These are phyloP conservation scores for Boletus subparvulus DNA, from an alignment of 768 basidiomycete species.

Conservation along the genomic window DNA sequence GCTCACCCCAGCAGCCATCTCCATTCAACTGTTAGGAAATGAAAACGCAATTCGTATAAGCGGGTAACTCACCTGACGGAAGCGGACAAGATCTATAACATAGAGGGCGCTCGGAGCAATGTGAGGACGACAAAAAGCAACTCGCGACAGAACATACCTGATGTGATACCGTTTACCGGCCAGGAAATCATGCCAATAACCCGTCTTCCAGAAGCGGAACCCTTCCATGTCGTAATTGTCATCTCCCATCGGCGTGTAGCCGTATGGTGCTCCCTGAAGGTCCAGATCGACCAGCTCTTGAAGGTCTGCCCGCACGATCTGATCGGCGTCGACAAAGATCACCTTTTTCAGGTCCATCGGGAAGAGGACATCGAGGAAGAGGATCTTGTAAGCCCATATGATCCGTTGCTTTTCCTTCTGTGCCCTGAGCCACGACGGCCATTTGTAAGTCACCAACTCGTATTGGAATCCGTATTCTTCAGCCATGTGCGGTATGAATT, in stretches of 20 bases:
- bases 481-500: slow-evolving; percentile 93
- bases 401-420: slow-evolving; percentile 98
- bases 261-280: slow-evolving; percentile 90
- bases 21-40: neutral
- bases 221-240: slow-evolving; percentile 95
- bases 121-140: slow-evolving; percentile 5
- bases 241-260: slow-evolving; percentile 97
- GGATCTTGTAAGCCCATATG: slow-evolving; percentile 99
- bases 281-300: slow-evolving; percentile 94
- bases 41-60: neutral
- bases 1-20: slow-evolving; percentile 61
- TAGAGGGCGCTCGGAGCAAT: slow-evolving; percentile 75
- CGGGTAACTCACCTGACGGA: slow-evolving; percentile 67
- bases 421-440: slow-evolving; percentile 96
- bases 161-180: slow-evolving; percentile 90
- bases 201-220: slow-evolving; percentile 98
- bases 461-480: slow-evolving; percentile 92
- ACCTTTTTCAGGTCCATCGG: slow-evolving; percentile 99
- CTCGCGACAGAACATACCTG: slow-evolving; percentile 51
- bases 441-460: slow-evolving; percentile 97
- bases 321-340: slow-evolving; percentile 97
- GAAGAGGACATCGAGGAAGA: slow-evolving; percentile 98
- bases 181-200: slow-evolving; percentile 91
- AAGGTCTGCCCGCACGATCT: slow-evolving; percentile 95
- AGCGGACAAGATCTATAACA: slow-evolving; percentile 91